Evolutionary conservation across 1,284 basidiomycete genomes (phyloP).

Genomic region (Melampsora larici-populina): DNA sequence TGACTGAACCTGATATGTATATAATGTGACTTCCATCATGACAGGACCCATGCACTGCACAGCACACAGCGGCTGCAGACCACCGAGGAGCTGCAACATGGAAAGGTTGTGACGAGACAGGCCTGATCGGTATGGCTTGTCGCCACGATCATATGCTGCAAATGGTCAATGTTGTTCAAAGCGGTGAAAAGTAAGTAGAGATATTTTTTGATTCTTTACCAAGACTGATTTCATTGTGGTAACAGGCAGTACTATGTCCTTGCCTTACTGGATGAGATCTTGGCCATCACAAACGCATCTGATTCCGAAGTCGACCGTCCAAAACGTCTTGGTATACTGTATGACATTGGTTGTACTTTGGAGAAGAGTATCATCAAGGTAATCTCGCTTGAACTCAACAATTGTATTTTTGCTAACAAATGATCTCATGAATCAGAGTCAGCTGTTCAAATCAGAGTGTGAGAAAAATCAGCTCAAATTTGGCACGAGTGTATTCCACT

Average conservation of each 20-base stretch:
- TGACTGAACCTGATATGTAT: too few species aligned
- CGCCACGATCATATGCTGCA: constrained; percentile 10
- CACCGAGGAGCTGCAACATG: background rate
- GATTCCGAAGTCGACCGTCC: background rate
- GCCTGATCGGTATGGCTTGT: constrained; percentile 16
- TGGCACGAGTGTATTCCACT: too few species aligned
- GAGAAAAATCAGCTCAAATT: constrained; percentile 1
- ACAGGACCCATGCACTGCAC: too few species aligned
- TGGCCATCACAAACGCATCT: background rate
- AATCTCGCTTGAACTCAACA: too few species aligned
- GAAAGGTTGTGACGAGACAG: constrained; percentile 17
- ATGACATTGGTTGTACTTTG: constrained; percentile 19
- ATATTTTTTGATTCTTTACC: too few species aligned
- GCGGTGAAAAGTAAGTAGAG: background rate
- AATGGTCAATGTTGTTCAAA: too few species aligned
- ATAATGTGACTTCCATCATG: too few species aligned
- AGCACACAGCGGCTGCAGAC: constrained; percentile 7
- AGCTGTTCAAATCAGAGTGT: background rate
- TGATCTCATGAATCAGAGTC: constrained; percentile 4
- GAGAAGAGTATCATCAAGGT: background rate
- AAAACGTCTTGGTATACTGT: background rate
- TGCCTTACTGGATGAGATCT: background rate
- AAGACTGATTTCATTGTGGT: background rate
- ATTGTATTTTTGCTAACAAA: background rate
- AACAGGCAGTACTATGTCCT: too few species aligned